Percentiles rank a stretch among this genome's conserved stretches.
Conservation (phyloP, 306 rosid genomes). For the Vigna hirtella region DNA sequence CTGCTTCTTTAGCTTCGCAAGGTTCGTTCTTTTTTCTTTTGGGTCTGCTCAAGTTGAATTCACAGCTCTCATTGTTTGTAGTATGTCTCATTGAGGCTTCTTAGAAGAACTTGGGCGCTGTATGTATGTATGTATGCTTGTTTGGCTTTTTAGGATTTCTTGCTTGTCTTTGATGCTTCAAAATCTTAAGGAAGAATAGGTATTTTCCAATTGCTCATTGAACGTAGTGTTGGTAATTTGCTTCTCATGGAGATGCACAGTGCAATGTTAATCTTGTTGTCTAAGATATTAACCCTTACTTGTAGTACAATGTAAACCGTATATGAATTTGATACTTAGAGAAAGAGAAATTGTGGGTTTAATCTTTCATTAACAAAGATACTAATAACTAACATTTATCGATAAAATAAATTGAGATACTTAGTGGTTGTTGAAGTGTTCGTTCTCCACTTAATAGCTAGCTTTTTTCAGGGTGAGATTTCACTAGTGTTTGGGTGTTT, state of each 20-base stretch:
- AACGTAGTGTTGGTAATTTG: conserved; percentile 27
- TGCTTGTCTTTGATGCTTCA: conserved; percentile 20
- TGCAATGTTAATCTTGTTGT: conserved; percentile 9
- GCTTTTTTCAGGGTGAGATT: too few relatives aligned
- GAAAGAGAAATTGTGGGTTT: too few relatives aligned
- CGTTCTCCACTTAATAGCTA: too few relatives aligned
- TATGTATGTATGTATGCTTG: background rate
- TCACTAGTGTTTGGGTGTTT: too few relatives aligned
- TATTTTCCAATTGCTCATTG: background rate
- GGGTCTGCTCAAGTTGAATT: background rate
- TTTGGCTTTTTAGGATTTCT: conserved; percentile 4
- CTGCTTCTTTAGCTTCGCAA: conserved; percentile 60
- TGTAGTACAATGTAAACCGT: too few relatives aligned
- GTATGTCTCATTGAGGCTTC: background rate
- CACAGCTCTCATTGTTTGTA: background rate
- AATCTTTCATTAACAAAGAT: too few relatives aligned
- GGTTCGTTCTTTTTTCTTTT: conserved; percentile 49
- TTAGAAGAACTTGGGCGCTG: background rate
- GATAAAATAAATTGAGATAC: too few relatives aligned
- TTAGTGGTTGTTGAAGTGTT: too few relatives aligned
- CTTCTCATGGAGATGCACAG: conserved; percentile 32
- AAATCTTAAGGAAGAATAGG: conserved; percentile 5
- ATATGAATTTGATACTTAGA: too few relatives aligned
- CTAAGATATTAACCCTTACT: too few relatives aligned
- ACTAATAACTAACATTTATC: too few relatives aligned